Base-by-base conservation (phyloP, 73 alveolate species). In the Paramecium tetraurelia region DNA sequence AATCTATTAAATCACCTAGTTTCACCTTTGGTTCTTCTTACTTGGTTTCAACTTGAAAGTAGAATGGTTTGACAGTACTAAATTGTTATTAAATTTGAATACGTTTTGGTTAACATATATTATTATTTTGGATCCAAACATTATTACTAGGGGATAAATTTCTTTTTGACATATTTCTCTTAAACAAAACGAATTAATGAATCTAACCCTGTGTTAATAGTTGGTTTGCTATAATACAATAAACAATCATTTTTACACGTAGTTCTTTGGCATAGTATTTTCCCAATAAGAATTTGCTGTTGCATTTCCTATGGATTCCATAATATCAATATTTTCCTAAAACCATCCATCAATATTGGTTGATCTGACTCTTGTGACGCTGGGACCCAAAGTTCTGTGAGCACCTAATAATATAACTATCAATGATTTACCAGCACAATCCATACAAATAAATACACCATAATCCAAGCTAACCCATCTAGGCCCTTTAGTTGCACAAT, bases 241-340 rank as follows among this genome's bases (percentile, higher is more conserved):
- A 36, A 16, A 4, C 2, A 16, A n/a, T 12, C 8, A 11, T 12
- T n/a, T n/a, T 12, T 72, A 72, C 86, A 72, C 68, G n/a, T 72
- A 80, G 38, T 48, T 14, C n/a, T 48, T 71, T 38, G 94, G 96
- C 90, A 92, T 48, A 31, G 86, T 90, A 68, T 87, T 77, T 86
- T 96, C 98, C 98, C 98, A 96, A 84, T 96, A 96, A 43, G 93
- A 93, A 86, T 96, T 96, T 12, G 98, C 98, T 48, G 95, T 86
- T 85, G 93, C 94, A 88, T 96, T 96, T 69, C 96, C 96, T 24
- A 96, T 86, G 27, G 92, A 44, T 95, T 96, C 96, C 93, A 95
- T 94, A 46, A 93, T 76, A 77, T 92, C 75, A 85, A 95, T 85
- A 93, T 88, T 92, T 36, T 95, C 96, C 31, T 92, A 41, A 29